Percentiles rank a stretch among this genome's conserved stretches.
Evolutionary conservation across 495 filamentous ascomycete species (phyloP).

Genomic region (Pseudevernia furfuracea): DNA sequence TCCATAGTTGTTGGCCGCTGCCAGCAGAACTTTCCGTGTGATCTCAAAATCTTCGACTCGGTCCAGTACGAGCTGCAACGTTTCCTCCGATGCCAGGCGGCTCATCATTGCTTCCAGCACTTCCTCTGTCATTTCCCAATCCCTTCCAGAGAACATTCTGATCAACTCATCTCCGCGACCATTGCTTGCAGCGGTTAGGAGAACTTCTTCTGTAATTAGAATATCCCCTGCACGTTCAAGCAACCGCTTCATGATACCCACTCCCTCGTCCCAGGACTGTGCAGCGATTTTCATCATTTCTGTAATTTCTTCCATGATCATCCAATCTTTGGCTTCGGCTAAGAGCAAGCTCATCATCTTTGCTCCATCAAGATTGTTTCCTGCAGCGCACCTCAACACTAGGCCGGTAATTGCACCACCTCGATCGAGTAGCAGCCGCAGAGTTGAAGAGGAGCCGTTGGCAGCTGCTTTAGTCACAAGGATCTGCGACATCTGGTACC

Average conservation of each 20-base stretch:
- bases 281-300: background rate
- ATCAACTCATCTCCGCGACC: background rate
- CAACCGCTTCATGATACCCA: background rate
- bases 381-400: background rate
- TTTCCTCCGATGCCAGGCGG: background rate
- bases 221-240: background rate
- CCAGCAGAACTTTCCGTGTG: background rate
- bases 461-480: background rate
- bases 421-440: background rate
- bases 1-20: background rate
- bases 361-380: background rate
- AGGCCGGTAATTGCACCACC: background rate
- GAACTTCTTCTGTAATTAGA: background rate
- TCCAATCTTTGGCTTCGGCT: background rate
- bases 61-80: background rate
- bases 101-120: background rate
- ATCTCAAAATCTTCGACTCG: background rate
- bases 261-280: background rate
- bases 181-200: background rate
- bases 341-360: constrained; percentile 1
- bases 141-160: background rate
- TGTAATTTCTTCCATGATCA: background rate
- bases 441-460: background rate
- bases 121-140: constrained; percentile 1
- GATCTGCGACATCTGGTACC: background rate